Evolutionary conservation across 208 protist genomes (phyloP).

Genomic region (Ichthyophonus hoferi): DNA sequence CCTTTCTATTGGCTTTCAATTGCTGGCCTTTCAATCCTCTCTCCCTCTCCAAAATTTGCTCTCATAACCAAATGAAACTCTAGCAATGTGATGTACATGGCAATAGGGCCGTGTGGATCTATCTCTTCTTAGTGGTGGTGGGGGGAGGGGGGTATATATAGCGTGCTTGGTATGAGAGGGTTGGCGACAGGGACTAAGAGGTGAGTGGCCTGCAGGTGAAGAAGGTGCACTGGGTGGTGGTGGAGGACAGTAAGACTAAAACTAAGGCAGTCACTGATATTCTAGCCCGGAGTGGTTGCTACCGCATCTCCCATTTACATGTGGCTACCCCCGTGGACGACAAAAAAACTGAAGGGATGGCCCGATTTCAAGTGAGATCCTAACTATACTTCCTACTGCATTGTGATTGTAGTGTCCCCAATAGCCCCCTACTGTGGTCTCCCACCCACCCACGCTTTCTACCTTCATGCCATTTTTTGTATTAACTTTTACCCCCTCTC

Average conservation of each 20-base stretch:
- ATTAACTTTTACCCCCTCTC: not conserved
- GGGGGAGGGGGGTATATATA: not conserved
- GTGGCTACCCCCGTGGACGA: not conserved
- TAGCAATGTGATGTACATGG: not conserved
- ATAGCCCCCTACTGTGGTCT: not conserved
- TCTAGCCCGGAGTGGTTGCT: not conserved
- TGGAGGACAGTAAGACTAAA: slow-evolving; percentile 13
- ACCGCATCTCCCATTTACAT: not conserved
- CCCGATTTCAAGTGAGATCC: not conserved
- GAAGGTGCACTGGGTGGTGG: slow-evolving; percentile 32
- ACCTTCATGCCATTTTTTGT: not conserved
- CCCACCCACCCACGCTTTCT: not conserved
- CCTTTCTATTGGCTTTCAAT: no score
- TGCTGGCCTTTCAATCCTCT: not conserved
- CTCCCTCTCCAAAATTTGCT: not conserved
- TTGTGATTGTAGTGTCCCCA: no score
- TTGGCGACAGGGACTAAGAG: not conserved
- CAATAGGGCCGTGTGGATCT: not conserved
- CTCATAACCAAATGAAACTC: not conserved
- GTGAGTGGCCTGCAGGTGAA: not conserved
- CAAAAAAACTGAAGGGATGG: not conserved
- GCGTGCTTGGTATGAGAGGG: not conserved
- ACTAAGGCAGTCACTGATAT: not conserved
- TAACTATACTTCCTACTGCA: no score
- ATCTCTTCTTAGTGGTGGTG: no score